These are phyloP conservation scores for Aspergillus thermomutatus DNA, from an alignment of 2,329 filamentous ascomycete genomes.

Conservation along the genomic window DNA sequence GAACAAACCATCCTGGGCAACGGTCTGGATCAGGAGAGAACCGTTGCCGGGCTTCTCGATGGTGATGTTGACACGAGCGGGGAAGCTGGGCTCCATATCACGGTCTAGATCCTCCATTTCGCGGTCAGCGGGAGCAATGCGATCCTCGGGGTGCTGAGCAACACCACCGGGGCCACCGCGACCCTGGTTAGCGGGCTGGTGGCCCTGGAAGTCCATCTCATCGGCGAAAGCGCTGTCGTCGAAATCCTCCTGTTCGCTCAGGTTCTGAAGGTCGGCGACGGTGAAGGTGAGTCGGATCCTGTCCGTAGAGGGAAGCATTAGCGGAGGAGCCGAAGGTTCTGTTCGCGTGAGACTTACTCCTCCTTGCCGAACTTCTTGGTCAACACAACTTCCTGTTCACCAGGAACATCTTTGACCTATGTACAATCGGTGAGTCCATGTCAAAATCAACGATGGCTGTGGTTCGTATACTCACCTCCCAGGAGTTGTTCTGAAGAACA, in stretches of 20 bases:
- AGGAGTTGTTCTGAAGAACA: conserved; percentile 81
- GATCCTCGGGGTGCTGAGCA: conserved; percentile 51
- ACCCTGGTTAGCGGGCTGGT: conserved; percentile 55
- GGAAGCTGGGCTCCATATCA: conserved; percentile 59
- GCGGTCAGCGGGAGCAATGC: conserved; percentile 55
- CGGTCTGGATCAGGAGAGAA: conserved; percentile 80
- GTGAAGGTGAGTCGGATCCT: conserved; percentile 80
- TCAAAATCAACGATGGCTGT: not conserved
- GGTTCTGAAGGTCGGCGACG: conserved; percentile 74
- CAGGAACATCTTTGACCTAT: conserved; percentile 68
- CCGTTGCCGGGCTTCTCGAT: conserved; percentile 85
- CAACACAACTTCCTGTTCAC: conserved; percentile 83
- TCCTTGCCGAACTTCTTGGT: conserved; percentile 82
- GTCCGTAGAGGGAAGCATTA: conserved; percentile 1
- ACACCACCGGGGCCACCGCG: conserved; percentile 47
- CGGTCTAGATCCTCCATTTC: conserved; percentile 56
- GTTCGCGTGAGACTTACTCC: conserved; percentile 57
- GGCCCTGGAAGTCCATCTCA: conserved; percentile 54
- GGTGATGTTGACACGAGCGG: conserved; percentile 78
- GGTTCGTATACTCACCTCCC: conserved; percentile 56
- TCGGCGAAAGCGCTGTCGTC: conserved; percentile 56
- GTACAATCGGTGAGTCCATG: not conserved
- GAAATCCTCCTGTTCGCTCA: conserved; percentile 57
- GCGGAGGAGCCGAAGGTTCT: not conserved
- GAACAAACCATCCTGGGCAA: conserved; percentile 81